Conservation (phyloP, 768 basidiomycete genomes). For the Mycena vulgaris region DNA sequence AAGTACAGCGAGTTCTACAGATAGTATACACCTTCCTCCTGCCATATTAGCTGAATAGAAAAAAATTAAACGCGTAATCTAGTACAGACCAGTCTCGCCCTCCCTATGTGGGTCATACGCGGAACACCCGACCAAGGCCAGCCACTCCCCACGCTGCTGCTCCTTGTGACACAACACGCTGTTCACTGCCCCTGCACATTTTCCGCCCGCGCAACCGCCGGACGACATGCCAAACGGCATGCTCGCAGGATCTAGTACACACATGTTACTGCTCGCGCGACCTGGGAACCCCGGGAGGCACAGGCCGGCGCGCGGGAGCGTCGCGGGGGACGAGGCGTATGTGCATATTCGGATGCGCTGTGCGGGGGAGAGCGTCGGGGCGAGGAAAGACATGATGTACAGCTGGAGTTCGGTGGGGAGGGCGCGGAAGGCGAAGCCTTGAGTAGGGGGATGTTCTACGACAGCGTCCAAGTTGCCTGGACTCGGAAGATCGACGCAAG, state of each 20-base stretch:
- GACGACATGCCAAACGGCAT: constrained; percentile 44
- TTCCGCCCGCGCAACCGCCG: constrained; percentile 52
- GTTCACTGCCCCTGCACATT: constrained; percentile 56
- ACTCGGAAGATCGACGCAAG: constrained; percentile 19
- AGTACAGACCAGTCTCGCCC: background rate
- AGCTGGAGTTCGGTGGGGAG: constrained; percentile 74
- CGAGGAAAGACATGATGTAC: constrained; percentile 70
- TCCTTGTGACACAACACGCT: constrained; percentile 58
- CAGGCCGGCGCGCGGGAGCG: constrained; percentile 58
- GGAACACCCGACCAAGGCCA: constrained; percentile 62
- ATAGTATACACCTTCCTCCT: background rate
- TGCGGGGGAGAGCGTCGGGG: constrained; percentile 67
- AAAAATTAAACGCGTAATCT: background rate
- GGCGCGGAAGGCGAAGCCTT: constrained; percentile 52
- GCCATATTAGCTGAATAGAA: background rate
- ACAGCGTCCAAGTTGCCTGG: background rate
- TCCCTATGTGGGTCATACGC: constrained; percentile 54
- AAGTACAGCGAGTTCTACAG: background rate
- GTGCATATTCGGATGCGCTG: constrained; percentile 69
- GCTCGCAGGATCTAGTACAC: constrained; percentile 55
- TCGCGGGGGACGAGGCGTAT: constrained; percentile 64
- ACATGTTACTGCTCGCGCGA: constrained; percentile 29
- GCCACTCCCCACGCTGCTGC: constrained; percentile 63
- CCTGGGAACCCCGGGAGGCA: constrained; percentile 33
- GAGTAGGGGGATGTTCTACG: constrained; percentile 32